Evolutionary conservation across 139 green algal genomes (phyloP).

Genomic region (Closterium sp.): DNA sequence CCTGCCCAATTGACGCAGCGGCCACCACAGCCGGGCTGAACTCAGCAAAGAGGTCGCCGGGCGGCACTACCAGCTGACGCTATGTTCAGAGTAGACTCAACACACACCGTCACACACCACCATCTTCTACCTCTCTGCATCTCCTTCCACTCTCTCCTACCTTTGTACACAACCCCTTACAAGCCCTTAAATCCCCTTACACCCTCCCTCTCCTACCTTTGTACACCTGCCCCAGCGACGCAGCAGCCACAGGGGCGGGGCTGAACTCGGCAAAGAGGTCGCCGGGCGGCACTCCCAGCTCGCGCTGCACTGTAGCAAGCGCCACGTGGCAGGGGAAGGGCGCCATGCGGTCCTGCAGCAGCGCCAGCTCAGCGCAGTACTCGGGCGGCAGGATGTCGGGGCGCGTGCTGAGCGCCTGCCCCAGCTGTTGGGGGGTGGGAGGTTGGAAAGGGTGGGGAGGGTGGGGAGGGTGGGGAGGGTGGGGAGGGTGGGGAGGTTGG

Average conservation of each 20-base stretch:
- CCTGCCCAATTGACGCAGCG: conserved; percentile 66
- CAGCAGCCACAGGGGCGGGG: conserved; percentile 85
- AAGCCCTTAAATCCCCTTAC: too few relatives aligned
- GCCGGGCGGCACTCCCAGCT: conserved; percentile 54
- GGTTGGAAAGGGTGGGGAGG: neutral
- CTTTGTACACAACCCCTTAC: too few relatives aligned
- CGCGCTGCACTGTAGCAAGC: conserved; percentile 3
- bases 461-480: too few relatives aligned
- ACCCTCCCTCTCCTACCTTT: too few relatives aligned
- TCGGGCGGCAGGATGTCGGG: conserved; percentile 35
- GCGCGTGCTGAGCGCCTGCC: conserved; percentile 1
- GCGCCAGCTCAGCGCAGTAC: conserved; percentile 40
- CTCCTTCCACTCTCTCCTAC: too few relatives aligned
- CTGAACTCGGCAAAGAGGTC: conserved; percentile 83
- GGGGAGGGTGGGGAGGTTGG: too few relatives aligned
- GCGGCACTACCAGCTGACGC: conserved; percentile 31
- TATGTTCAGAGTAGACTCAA: too few relatives aligned
- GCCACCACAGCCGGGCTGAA: conserved; percentile 85
- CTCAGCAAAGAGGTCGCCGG: conserved; percentile 77
- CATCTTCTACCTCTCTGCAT: too few relatives aligned
- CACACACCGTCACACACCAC: too few relatives aligned
- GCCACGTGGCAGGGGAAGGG: conserved; percentile 32
- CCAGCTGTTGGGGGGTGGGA: neutral
- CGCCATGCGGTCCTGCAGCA: conserved; percentile 45
- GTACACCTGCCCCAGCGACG: conserved; percentile 58